Percentiles rank a stretch among this genome's conserved stretches.
Conservation (phyloP, 495 filamentous ascomycete species). For the Saxispiralis lemnorum region DNA sequence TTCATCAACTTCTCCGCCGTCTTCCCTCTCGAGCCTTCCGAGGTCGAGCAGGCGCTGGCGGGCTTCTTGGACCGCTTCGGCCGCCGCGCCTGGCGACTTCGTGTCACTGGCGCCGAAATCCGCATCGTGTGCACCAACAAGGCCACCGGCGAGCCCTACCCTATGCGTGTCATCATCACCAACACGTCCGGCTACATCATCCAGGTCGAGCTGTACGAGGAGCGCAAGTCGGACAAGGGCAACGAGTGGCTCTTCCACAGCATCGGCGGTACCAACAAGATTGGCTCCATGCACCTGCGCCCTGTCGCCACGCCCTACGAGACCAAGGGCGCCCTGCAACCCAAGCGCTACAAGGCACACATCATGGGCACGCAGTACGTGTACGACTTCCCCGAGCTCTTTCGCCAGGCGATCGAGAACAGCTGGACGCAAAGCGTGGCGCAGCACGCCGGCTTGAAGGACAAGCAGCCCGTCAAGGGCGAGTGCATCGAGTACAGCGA, state of each 20-base stretch:
- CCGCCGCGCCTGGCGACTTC: slow-evolving; percentile 84
- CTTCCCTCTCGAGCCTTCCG: slow-evolving; percentile 75
- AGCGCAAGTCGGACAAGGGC: slow-evolving; percentile 91
- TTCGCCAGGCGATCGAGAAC: slow-evolving; percentile 95
- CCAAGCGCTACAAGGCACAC: slow-evolving; percentile 97
- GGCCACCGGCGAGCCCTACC: slow-evolving; percentile 66
- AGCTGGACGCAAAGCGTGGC: slow-evolving; percentile 61
- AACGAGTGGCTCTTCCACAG: slow-evolving; percentile 94
- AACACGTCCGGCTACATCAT: slow-evolving; percentile 99
- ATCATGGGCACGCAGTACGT: slow-evolving; percentile 98
- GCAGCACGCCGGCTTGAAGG: slow-evolving; percentile 51
- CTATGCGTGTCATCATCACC: slow-evolving; percentile 87
- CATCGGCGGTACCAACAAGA: slow-evolving; percentile 85
- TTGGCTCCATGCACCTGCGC: slow-evolving; percentile 85
- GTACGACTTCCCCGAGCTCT: slow-evolving; percentile 98
- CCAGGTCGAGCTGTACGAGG: slow-evolving; percentile 90
- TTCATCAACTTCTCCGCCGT: slow-evolving; percentile 97
- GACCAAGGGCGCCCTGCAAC: slow-evolving; percentile 96
- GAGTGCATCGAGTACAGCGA: slow-evolving; percentile 94
- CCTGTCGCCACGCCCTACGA: slow-evolving; percentile 84
- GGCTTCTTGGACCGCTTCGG: slow-evolving; percentile 95
- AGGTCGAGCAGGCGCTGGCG: slow-evolving; percentile 85
- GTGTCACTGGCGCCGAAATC: slow-evolving; percentile 93
- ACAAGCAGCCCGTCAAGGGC: slow-evolving; percentile 65
- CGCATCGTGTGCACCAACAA: slow-evolving; percentile 94